Evolutionary conservation across 1,284 basidiomycete genomes (phyloP).

Genomic region (Lentinus polychrous): DNA sequence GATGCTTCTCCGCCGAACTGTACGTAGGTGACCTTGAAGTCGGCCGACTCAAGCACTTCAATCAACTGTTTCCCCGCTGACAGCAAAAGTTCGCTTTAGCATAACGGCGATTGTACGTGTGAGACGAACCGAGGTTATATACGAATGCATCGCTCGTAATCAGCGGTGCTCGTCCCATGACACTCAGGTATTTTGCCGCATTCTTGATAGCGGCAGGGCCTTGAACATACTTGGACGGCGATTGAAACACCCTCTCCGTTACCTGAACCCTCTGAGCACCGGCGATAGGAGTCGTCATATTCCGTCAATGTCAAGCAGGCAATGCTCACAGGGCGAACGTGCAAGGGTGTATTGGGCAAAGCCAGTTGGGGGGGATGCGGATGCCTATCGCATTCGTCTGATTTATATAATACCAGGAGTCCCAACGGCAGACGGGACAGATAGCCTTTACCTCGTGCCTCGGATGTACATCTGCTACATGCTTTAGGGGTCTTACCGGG

Average conservation of each 20-base stretch:
- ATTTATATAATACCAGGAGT: no score
- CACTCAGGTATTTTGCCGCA: conserved; percentile 24
- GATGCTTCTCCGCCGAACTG: conserved; percentile 27
- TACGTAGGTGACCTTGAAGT: conserved; percentile 22
- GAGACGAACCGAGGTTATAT: conserved; percentile 27
- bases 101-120: background rate
- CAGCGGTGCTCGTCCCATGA: conserved; percentile 23
- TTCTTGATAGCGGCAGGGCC: conserved; percentile 29
- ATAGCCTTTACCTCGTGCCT: no score
- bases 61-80: conserved; percentile 26
- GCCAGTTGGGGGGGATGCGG: no score
- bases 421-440: no score
- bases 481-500: no score
- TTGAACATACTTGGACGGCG: conserved; percentile 30
- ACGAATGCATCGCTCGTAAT: conserved; percentile 27
- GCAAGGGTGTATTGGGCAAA: no score
- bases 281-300: no score
- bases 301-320: no score
- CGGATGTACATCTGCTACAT: no score
- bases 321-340: no score
- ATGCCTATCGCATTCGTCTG: no score
- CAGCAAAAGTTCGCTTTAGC: background rate
- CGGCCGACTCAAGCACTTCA: conserved; percentile 16
- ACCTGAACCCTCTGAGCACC: conserved; percentile 9
- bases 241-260: conserved; percentile 28